Evolutionary conservation across 1,284 basidiomycete species (phyloP).

Genomic region (Leccinum holopus): DNA sequence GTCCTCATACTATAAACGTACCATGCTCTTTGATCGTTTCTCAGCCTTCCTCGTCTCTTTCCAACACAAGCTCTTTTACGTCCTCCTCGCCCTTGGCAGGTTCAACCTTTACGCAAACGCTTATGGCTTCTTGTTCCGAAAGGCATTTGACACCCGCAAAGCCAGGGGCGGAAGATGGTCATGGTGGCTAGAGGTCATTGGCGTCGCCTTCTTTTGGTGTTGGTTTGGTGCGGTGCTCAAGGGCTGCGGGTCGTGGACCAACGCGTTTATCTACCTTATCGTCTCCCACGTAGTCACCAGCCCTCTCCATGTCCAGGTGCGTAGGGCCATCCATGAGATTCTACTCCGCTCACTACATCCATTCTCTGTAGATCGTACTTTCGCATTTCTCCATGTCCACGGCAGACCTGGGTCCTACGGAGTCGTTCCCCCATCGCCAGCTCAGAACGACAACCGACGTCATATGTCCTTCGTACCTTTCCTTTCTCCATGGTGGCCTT

Average conservation of each 20-base stretch:
- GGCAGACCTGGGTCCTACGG: slow-evolving; percentile 84
- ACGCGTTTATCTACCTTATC: slow-evolving; percentile 66
- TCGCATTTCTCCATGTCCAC: slow-evolving; percentile 98
- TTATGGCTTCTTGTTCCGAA: slow-evolving; percentile 73
- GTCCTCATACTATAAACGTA: slow-evolving; percentile 94
- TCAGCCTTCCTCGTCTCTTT: slow-evolving; percentile 67
- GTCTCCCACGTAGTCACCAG: slow-evolving; percentile 81
- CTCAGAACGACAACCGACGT: slow-evolving; percentile 97
- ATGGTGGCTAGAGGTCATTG: slow-evolving; percentile 68
- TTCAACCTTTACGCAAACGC: slow-evolving; percentile 96
- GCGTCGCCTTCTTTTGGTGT: slow-evolving; percentile 73
- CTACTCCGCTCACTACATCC: slow-evolving; percentile 7
- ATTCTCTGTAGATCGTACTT: slow-evolving; percentile 79
- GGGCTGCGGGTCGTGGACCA: slow-evolving; percentile 68
- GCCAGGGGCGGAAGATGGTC: slow-evolving; percentile 67
- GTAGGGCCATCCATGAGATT: slow-evolving; percentile 4
- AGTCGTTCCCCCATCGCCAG: slow-evolving; percentile 93
- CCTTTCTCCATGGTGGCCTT: slow-evolving; percentile 89
- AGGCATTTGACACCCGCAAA: slow-evolving; percentile 57
- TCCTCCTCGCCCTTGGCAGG: slow-evolving; percentile 88
- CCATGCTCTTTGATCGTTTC: slow-evolving; percentile 78
- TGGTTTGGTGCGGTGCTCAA: slow-evolving; percentile 74
- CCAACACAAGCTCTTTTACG: slow-evolving; percentile 94
- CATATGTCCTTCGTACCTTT: slow-evolving; percentile 79
- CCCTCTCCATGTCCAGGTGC: slow-evolving; percentile 83